Conservation (phyloP, 495 filamentous ascomycete genomes). For the Tuber calosporum region DNA sequence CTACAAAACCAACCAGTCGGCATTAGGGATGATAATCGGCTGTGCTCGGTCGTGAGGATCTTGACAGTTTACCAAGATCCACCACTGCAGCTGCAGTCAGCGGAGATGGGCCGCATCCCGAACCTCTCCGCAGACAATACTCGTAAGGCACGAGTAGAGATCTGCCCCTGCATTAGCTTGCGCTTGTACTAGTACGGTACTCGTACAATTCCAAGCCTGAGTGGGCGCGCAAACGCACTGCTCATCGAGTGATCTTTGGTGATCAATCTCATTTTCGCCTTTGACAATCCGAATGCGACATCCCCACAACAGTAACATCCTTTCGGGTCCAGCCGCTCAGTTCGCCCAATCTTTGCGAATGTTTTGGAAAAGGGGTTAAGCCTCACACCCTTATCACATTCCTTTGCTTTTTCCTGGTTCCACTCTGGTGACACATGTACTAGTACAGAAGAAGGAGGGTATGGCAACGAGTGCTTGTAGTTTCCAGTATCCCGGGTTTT, state of each 20-base stretch:
- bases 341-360: not conserved
- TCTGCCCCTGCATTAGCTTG: not conserved
- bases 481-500: not conserved
- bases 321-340: not conserved
- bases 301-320: not conserved
- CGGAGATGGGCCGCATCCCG: not conserved
- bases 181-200: no score
- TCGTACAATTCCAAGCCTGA: not conserved
- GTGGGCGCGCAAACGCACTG: not conserved
- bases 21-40: not conserved
- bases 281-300: not conserved
- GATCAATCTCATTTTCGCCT: not conserved
- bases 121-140: not conserved
- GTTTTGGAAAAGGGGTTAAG: not conserved
- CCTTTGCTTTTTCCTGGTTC: not conserved
- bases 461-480: no score
- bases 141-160: no score
- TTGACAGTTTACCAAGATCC: not conserved
- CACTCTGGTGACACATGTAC: not conserved
- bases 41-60: not conserved
- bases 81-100: not conserved
- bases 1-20: not conserved
- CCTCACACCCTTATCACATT: not conserved
- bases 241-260: not conserved
- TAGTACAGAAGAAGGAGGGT: no score